Base-by-base conservation (phyloP, 1,139 yeast species). In the Suhomyces bolitotheri region DNA sequence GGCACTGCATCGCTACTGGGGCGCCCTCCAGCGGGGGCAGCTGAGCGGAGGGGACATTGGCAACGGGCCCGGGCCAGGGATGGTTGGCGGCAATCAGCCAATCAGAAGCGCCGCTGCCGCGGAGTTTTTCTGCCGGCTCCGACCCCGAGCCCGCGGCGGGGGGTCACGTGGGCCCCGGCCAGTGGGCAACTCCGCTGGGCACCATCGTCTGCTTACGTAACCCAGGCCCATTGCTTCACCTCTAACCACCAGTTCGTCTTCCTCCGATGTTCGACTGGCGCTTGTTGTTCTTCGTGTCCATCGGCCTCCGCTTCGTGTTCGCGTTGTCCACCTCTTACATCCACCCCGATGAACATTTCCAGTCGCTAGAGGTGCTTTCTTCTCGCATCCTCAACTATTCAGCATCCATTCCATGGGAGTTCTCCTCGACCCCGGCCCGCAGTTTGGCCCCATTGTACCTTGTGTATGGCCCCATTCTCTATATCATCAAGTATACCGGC, bases 331-430 rank as follows among this genome's bases (percentile, higher is more conserved):
- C 84, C 27, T 87, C 97, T 1, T 94, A 94, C 55, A 81, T 94
- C 32, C 99, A 94, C 50, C 98, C 98, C 0, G 99, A 94, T 66
- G 99, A 94, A 62, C 96, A 90, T 57, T 87, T 88, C 56, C 99
- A 94, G 58, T 78, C 83, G 15, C 73, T 94, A 22, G 95, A 89
- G 54, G 81, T 86, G 0, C 54, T 92, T 13, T 71, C 82, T 4
- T 59, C 64, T 46, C 57, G 60, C 23, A 56, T 79, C 21, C 66
- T 75, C 34, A 75, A 74, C 4, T 76, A 69, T 61, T 62, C 71
- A 25, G 74, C 79, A 2, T 71, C 76, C 17, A 54, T 74, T 2
- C 89, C 97, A 0, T 94, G 98, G 99, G 99, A 94, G 55, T 92
- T 87, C 56, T 54, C 68, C 1, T 50, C 64, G 1, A 40, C 55